Evolutionary conservation across 768 basidiomycete species (phyloP), one percentile per base, ranked within the genome.

Genomic region (Royoungia palumana): DNA sequence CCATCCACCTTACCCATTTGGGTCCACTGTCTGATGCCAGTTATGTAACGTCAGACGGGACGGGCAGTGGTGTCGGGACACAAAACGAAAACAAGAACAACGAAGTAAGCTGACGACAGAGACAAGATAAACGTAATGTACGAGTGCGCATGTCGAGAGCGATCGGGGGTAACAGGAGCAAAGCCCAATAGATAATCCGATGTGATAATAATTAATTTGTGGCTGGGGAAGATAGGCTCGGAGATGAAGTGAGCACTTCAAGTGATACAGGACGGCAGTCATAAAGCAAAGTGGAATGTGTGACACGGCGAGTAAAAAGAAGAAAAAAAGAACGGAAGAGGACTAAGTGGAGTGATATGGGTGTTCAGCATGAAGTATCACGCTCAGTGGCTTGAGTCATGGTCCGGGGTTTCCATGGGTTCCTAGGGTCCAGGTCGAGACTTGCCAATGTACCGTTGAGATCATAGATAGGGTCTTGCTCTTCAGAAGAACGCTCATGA

Each of bases 391-490:
- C 47, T 41, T 61, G 59, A 48, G 49, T 51, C 14, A 57, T 59
- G 44, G 57, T 47, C n/a, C n/a, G n/a, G n/a, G n/a, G n/a, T 50
- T 56, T 66, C 71, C 71, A 72, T n/a, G 64, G 63, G 25, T 49
- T 62, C 47, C 61, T 65, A 50, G 67, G 56, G 58, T 83, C 84
- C 48, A 90, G 69, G 54, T 88, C 77, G 14, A 90, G 77, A 63
- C 82, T 87, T 28, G 88, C 85, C 34, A 91, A 73, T 24, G 83
- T 87, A 19, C 85, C 83, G 57, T 87, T 89, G 44, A 91, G 66
- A 65, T 89, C 87, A 34, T 80, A 79, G 55, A 90, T 76, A 25
- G 64, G 43, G 50, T 84, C 82, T 16, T 75, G 72, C 41, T 79
- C 79, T 50, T 70, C 62, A 40, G 55, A 55, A 24, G 50, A 54